A percentile compares a stretch with the other conserved stretches of the same genome.
These are phyloP conservation scores for Phytophthora litchii DNA, from an alignment of 352 stramenopile genomes.

Conservation along the genomic window DNA sequence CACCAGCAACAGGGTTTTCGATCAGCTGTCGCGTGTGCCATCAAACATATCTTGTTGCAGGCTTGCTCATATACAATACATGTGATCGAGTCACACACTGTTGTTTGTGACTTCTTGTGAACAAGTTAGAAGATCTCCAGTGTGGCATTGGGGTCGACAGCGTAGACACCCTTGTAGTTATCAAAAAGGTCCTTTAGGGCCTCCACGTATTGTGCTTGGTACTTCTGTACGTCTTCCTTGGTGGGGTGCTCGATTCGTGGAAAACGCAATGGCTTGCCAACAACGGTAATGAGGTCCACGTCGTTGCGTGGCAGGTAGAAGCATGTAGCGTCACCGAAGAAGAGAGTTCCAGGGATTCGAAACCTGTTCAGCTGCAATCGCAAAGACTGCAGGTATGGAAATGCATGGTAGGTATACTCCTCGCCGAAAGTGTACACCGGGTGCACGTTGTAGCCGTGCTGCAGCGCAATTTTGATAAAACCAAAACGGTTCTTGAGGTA, in stretches of 20 bases:
- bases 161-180: constrained; percentile 84
- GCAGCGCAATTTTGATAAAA: constrained; percentile 93
- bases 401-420: constrained; percentile 80
- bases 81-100: too few species aligned
- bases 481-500: constrained; percentile 91
- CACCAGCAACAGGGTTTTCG: too few species aligned
- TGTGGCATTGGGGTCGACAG: constrained; percentile 53
- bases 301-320: constrained; percentile 83
- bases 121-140: constrained; percentile 58
- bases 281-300: constrained; percentile 86
- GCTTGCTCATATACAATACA: too few species aligned
- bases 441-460: constrained; percentile 88
- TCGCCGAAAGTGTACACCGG: constrained; percentile 94
- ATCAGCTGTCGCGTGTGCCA: too few species aligned
- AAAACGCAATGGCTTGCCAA: constrained; percentile 85
- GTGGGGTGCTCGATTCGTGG: constrained; percentile 88
- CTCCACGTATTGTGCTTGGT: constrained; percentile 88
- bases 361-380: constrained; percentile 82
- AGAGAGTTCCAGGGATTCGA: constrained; percentile 81
- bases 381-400: constrained; percentile 75
- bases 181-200: constrained; percentile 86
- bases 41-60: too few species aligned
- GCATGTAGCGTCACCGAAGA: constrained; percentile 74
- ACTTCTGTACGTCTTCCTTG: constrained; percentile 87
- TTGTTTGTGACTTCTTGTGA: too few species aligned